Evolutionary conservation across 768 basidiomycete genomes (phyloP).

Genomic region (Hericium alpestre): DNA sequence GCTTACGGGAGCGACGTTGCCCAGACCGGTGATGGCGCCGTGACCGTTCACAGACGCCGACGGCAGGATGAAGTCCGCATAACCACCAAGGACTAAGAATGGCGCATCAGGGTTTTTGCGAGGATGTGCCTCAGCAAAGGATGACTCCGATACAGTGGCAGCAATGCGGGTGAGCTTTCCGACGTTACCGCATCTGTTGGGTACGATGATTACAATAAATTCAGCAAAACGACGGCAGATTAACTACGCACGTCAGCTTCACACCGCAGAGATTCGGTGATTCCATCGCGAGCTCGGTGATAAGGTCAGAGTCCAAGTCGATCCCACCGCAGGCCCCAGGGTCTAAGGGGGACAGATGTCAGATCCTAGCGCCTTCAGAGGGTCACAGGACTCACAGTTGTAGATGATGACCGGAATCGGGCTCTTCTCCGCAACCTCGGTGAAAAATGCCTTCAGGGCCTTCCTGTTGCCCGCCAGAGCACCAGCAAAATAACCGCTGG

Average conservation of each 20-base stretch:
- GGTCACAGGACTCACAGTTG: conserved; percentile 49
- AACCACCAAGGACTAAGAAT: conserved; percentile 83
- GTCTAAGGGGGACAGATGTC: conserved; percentile 31
- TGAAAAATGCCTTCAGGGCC: conserved; percentile 72
- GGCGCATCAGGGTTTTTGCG: conserved; percentile 56
- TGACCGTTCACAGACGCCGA: conserved; percentile 64
- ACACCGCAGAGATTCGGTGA: conserved; percentile 76
- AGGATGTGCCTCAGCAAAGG: conserved; percentile 50
- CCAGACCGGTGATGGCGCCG: conserved; percentile 86
- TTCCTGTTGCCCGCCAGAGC: conserved; percentile 46
- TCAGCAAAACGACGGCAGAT: neutral
- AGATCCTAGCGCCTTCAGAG: neutral
- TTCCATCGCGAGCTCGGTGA: conserved; percentile 66
- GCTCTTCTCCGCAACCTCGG: conserved; percentile 67
- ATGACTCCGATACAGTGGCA: conserved; percentile 45
- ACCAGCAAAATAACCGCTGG: conserved; percentile 81
- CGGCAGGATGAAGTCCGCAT: conserved; percentile 71
- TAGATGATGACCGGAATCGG: conserved; percentile 85
- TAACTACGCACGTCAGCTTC: conserved; percentile 67
- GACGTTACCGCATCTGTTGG: conserved; percentile 72
- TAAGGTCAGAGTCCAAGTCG: conserved; percentile 82
- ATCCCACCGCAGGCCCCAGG: conserved; percentile 85
- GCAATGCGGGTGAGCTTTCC: conserved; percentile 85
- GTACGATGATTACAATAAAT: neutral
- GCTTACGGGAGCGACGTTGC: conserved; percentile 68